Evolutionary conservation across 1,284 basidiomycete genomes (phyloP), one percentile per base, ranked within the genome.

Genomic region (Rhodotorula sp.): DNA sequence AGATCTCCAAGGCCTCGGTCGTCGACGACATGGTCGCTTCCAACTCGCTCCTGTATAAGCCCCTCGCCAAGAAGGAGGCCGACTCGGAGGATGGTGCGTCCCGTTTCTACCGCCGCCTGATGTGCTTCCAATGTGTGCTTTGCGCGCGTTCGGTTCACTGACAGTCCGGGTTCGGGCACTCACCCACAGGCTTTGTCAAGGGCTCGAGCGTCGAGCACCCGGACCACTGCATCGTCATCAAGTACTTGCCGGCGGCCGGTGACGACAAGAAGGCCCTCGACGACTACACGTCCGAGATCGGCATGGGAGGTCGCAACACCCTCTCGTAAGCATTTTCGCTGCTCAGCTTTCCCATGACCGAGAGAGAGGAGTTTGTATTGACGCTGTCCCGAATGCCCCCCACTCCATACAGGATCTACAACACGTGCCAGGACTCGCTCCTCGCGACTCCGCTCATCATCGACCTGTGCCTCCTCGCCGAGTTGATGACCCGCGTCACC

Each of bases 211-310:
- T 91, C 79, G 93, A 95, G 83, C 94, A 97, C 82, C 96, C 96
- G 39, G 96, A 98, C 83, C 97, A 98, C 83, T 88, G 96, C 80
- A 91, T 98, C 71, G 70, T 72, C 29, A 72, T 72, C 67, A 72
- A 68, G 63, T 66, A 81, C 72, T 88, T 93, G 21, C 92, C 91
- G 46, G 92, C 93, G 52, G 95, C 97, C 63, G 94, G 95, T 63
- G 97, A 99, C 85, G 93, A 92, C 77, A 97, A 94, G 87, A 88
- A 93, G 67, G 96, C 96, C 58, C 94, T 99, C 85, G 96, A 98
- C 84, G 96, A 98, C 86, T 98, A 98, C 85, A 95, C 94, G 83
- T 95, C 92, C 21, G 96, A 68, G 82, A 83, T 87, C 63, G 82
- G 85, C 79, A 86, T 87, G 85, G 86, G 86, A 58, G 86, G 86